Percentiles rank a stretch among this genome's conserved stretches.
phyloP scores from a whole-genome alignment of 1,284 basidiomycete species.

The Hortiboletus rubellus region DNA sequence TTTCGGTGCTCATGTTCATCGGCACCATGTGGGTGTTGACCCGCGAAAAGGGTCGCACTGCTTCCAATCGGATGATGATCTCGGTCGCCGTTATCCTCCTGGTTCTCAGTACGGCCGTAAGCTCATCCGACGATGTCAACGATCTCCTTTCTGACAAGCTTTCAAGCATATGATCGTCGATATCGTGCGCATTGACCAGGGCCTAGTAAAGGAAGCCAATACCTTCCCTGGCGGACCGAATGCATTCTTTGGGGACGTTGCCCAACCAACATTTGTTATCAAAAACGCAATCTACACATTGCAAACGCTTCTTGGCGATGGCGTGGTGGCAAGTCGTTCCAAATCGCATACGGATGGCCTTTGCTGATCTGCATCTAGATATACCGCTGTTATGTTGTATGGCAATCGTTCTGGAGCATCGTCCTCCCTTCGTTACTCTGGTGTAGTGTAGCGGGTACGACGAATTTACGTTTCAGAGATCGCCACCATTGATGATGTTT shows the following conservation, averaged over 20 bases:
- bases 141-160: not conserved
- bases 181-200: not conserved
- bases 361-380: not conserved
- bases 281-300: slow-evolving; percentile 6
- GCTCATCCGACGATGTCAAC: not conserved
- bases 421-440: slow-evolving; percentile 28
- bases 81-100: slow-evolving; percentile 8
- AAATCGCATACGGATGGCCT: not conserved
- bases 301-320: slow-evolving; percentile 22
- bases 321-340: slow-evolving; percentile 4
- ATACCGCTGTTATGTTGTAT: slow-evolving; percentile 20
- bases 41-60: not conserved
- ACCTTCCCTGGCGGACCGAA: no score
- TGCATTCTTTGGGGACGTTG: no score
- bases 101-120: slow-evolving; percentile 13
- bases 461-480: not conserved
- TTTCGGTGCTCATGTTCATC: slow-evolving; percentile 17
- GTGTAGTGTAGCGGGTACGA: slow-evolving; percentile 11
- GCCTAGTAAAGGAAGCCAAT: no score
- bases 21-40: slow-evolving; percentile 11
- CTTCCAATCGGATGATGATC: not conserved
- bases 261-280: slow-evolving; percentile 19
- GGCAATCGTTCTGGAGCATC: slow-evolving; percentile 24
- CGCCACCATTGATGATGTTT: not conserved
- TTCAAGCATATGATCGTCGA: not conserved